Percentiles rank a stretch among this genome's conserved stretches.
phyloP scores from a whole-genome alignment of 2,329 filamentous ascomycete genomes.

The Tolypocladium paradoxum region DNA sequence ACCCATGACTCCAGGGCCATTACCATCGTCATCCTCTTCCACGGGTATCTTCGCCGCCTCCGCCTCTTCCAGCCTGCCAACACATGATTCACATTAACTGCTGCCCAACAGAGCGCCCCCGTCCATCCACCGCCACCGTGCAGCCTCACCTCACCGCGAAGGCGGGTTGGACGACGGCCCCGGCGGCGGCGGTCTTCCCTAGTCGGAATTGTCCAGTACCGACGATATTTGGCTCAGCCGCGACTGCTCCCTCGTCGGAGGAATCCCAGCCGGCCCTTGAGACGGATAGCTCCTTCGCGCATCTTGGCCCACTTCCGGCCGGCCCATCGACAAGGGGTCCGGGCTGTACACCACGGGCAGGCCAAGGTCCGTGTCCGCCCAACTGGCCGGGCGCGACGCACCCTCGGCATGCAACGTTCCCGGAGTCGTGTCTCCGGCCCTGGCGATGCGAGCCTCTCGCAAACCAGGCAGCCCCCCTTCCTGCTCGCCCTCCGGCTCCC shows the following conservation, averaged over 20 bases:
- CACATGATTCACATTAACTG: neutral
- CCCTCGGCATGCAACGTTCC: neutral
- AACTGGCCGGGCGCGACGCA: conserved; percentile 4
- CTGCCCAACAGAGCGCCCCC: neutral
- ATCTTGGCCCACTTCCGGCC: conserved; percentile 1
- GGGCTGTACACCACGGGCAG: conserved; percentile 5
- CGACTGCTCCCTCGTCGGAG: conserved; percentile 11
- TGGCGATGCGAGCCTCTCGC: neutral
- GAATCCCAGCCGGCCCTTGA: neutral
- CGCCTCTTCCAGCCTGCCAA: neutral
- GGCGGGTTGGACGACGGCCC: neutral
- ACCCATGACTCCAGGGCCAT: neutral
- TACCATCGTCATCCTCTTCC: neutral
- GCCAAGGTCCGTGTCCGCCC: conserved; percentile 5
- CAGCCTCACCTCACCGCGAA: neutral
- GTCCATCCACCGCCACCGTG: neutral
- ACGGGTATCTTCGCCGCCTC: neutral
- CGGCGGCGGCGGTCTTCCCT: conserved; percentile 1
- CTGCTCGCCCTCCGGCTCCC: conserved; percentile 1
- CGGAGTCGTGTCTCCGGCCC: neutral
- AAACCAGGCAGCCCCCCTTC: conserved; percentile 6
- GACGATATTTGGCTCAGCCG: conserved; percentile 26
- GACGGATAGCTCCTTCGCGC: neutral
- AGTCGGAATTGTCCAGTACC: conserved; percentile 4
- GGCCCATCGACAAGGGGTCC: conserved; percentile 2